Evolutionary conservation across 78 protist species (phyloP), one percentile per base, ranked within the genome.

Genomic region (Dictyostelium capitatum): DNA sequence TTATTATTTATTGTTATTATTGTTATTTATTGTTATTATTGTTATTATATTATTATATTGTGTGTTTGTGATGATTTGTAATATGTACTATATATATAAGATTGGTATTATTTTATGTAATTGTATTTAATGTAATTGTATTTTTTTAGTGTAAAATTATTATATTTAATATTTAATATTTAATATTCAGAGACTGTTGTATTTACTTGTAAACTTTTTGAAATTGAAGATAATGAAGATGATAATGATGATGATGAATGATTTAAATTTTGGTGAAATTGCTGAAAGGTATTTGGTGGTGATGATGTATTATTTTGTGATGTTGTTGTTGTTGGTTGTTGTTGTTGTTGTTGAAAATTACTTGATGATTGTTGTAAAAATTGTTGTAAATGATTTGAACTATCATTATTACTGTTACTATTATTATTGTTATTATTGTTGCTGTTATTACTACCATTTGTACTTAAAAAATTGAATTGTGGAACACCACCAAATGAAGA

Each of bases 381-480:
- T 32, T 64, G 56, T 4, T 64, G 56, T 4, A 47, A 48, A 20
- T 20, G 46, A 17, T 20, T 10, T 19, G 28, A 7, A 57, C n/a
- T 57, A 57, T 8, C 6, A 51, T 4, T 51, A 51, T 8, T 62
- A 62, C 25, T 62, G 6, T 25, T 6, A 30, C 28, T 65, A 7
- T 3, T 65, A 14, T 72, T 72, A 28, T 72, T 43, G 2, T 46
- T 72, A 28, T 72, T 72, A 53, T 17, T 47, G 20, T 72, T 72
- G 54, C 41, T 37, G 79, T 72, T 32, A n/a, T 47, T 32, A 46
- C 43, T 72, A 15, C 19, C 43, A 46, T 72, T 72, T 72, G 79
- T 32, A 69, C 47, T 32, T 28, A 37, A 37, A 37, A 32, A 69
- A 17, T 32, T 32, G 30, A 69, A 69, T 32, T 65, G 53, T 23